phyloP scores from a whole-genome alignment of 768 basidiomycete genomes.

The Infundibulicybe gibba region DNA sequence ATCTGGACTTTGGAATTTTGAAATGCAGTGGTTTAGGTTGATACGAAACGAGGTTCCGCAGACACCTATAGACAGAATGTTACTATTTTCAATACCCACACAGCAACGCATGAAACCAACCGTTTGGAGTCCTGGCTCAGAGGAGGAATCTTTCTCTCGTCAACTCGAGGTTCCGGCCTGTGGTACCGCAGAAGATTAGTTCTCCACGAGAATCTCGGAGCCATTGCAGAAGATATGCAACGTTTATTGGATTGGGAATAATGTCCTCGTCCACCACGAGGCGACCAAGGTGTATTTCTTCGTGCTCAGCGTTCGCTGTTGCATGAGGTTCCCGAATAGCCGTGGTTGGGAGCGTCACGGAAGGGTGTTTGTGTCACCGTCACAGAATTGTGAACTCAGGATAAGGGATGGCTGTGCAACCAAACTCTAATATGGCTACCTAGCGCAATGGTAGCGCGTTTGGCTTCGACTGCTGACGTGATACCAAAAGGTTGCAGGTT shows the following conservation, averaged over 20 bases:
- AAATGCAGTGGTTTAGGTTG: conserved; percentile 34
- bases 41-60: conserved; percentile 52
- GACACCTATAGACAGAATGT: conserved; percentile 36
- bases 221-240: too few relatives aligned
- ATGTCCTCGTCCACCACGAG: too few relatives aligned
- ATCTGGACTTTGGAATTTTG: conserved; percentile 50
- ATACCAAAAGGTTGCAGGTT: conserved; percentile 95
- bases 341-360: too few relatives aligned
- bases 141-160: conserved; percentile 41
- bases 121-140: conserved; percentile 48
- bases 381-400: too few relatives aligned
- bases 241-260: too few relatives aligned
- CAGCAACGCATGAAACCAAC: conserved; percentile 21
- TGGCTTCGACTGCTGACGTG: conserved; percentile 78
- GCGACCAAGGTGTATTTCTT: too few relatives aligned
- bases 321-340: too few relatives aligned
- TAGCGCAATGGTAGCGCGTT: conserved; percentile 96
- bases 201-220: conserved; percentile 14
- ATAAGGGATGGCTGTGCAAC: too few relatives aligned
- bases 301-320: too few relatives aligned
- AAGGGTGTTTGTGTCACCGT: too few relatives aligned
- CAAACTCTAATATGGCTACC: too few relatives aligned
- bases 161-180: conserved; percentile 35
- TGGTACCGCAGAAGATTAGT: conserved; percentile 47
- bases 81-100: neutral